These are phyloP conservation scores for Rozella allomycis DNA, from an alignment of 371 early-diverging fungal genomes.

Conservation along the genomic window DNA sequence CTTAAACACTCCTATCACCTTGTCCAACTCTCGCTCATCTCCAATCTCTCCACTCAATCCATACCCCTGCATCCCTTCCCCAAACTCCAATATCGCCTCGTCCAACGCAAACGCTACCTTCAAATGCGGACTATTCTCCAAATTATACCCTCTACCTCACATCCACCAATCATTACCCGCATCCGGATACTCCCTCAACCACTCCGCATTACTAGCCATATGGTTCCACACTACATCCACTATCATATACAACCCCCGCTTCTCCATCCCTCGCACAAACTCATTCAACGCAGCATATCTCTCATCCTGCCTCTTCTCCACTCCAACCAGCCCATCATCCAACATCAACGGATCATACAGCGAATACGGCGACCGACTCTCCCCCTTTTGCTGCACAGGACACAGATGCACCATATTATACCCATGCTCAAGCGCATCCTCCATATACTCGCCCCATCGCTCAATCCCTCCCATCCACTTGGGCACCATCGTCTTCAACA, in stretches of 20 bases:
- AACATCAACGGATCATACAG: conserved; percentile 71
- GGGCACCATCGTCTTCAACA: conserved; percentile 63
- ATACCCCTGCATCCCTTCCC: conserved; percentile 8
- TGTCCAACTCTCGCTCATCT: conserved; percentile 38
- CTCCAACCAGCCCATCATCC: conserved; percentile 54
- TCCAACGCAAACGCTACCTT: conserved; percentile 80
- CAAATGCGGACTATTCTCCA: conserved; percentile 80
- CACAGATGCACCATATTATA: conserved; percentile 95
- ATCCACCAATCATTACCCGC: conserved; percentile 23
- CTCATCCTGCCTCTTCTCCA: conserved; percentile 13
- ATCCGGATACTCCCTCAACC: conserved; percentile 83
- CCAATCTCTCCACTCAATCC: conserved; percentile 25
- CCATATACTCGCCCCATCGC: conserved; percentile 50
- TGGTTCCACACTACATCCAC: conserved; percentile 96
- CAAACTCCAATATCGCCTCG: conserved; percentile 47
- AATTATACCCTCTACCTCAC: conserved; percentile 48
- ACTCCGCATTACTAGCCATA: conserved; percentile 65
- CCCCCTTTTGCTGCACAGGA: conserved; percentile 69
- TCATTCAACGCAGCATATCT: conserved; percentile 28
- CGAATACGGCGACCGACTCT: conserved; percentile 83
- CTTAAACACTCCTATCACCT: conserved; percentile 34
- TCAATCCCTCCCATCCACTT: conserved; percentile 79
- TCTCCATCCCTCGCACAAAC: conserved; percentile 27
- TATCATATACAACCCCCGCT: conserved; percentile 41
- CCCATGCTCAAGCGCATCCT: conserved; percentile 38